These are phyloP conservation scores for Thielaviopsis musarum DNA, from an alignment of 2,329 filamentous ascomycete genomes.

Conservation along the genomic window DNA sequence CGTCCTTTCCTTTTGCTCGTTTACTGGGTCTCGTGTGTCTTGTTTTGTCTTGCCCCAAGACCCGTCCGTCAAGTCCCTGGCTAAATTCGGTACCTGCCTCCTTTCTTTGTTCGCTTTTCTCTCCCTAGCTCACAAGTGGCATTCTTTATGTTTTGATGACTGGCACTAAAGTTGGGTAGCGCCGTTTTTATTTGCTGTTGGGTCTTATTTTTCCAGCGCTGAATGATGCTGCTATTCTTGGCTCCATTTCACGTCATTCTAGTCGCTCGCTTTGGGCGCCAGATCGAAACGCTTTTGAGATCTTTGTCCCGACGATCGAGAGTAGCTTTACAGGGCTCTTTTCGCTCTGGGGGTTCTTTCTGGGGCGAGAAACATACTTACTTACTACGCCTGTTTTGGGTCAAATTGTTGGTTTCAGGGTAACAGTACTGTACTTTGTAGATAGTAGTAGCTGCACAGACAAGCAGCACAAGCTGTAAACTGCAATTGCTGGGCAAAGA, in stretches of 20 bases:
- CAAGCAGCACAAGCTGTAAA: not conserved
- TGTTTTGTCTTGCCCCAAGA: not conserved
- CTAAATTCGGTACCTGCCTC: not conserved
- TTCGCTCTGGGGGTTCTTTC: not conserved
- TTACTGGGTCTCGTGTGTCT: not conserved
- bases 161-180: too few relatives aligned
- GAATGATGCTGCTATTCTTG: not conserved
- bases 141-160: not conserved
- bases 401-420: not conserved
- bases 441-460: not conserved
- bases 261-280: not conserved
- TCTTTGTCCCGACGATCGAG: not conserved
- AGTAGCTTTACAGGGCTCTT: not conserved
- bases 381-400: not conserved
- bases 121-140: not conserved
- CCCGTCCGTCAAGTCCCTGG: not conserved
- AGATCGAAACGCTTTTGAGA: not conserved
- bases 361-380: not conserved
- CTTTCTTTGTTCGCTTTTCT: not conserved
- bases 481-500: too few relatives aligned
- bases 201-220: not conserved
- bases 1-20: not conserved
- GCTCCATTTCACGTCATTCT: not conserved
- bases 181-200: too few relatives aligned
- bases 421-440: not conserved